Base-by-base conservation (phyloP, 495 filamentous ascomycete species). In the Hyaloscypha variabilis region DNA sequence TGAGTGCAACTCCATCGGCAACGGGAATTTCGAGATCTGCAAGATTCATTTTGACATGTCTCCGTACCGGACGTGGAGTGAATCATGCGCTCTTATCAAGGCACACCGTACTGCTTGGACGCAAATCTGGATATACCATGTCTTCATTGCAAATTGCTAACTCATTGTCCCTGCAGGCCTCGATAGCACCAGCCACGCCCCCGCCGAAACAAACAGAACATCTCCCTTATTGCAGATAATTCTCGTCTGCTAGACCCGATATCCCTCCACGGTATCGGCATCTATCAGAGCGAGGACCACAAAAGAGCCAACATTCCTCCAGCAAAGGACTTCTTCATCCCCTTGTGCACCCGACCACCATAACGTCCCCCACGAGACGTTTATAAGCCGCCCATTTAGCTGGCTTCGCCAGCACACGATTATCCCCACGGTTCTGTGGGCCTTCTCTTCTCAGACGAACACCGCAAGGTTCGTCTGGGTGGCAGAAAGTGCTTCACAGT, bases 381-480 rank as follows among this genome's bases (percentile, higher is more conserved):
- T 81, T 74, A 71, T 70, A 70, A 53, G 21, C 19, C 23, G 21
- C 62, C 34, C 42, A 67, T 69, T 67, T 66, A 64, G 85, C 88
- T 89, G 85, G 83, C 83, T 79, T 74, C 72, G 79, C 79, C 80
- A 83, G 79, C 82, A 78, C 76, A 67, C 73, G 55, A 71, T 65
- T 71, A 68, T 69, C 71, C 75, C 75, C 79, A 81, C 78, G 76
- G 75, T 83, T 82, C 85, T 87, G 89, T 94, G 92, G 91, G 92
- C 91, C 92, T 93, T 92, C 91, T 93, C 88, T 94, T 84, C 89
- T 91, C 90, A 90, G 87, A 82, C 90, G 90, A 81, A 88, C 88
- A 88, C 86, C 83, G 84, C 86, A 88, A 87, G 84, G 90, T 94
- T 92, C 90, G 90, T 93, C 91, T 94, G 90, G 86, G 90, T 85